Evolutionary conservation across 169 alveolate genomes (phyloP).

Genomic region (Cardiosporidium cionae): DNA sequence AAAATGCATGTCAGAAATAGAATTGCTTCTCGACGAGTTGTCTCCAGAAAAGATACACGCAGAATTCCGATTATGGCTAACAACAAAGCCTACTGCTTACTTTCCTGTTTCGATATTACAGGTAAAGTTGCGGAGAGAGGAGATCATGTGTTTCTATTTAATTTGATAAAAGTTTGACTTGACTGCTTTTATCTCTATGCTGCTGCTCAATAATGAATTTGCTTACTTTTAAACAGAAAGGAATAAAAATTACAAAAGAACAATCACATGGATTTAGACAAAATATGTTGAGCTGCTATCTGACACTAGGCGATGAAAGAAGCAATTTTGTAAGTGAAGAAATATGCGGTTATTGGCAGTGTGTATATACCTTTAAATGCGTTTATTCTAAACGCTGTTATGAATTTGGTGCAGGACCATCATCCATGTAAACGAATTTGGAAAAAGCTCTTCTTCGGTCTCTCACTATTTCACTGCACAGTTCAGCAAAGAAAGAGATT

Average conservation of each 20-base stretch:
- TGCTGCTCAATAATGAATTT: not conserved
- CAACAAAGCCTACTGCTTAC: conserved; percentile 75
- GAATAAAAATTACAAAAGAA: conserved; percentile 83
- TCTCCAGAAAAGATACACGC: conserved; percentile 14
- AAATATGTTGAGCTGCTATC: conserved; percentile 55
- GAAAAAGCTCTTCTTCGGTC: conserved; percentile 81
- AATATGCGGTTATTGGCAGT: not conserved
- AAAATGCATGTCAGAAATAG: conserved; percentile 83
- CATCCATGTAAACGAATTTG: conserved; percentile 79
- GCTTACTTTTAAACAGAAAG: conserved; percentile 52
- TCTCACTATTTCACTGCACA: conserved; percentile 86
- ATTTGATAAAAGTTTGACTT: not conserved
- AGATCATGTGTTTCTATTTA: not conserved
- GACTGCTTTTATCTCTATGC: not conserved
- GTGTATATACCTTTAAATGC: not conserved
- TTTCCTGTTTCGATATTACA: conserved; percentile 59
- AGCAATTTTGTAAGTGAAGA: not conserved
- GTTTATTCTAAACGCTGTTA: conserved; percentile 67
- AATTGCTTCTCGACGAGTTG: conserved; percentile 68
- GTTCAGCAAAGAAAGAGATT: conserved; percentile 88
- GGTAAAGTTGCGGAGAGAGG: conserved; percentile 3
- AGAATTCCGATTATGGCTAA: conserved; percentile 77
- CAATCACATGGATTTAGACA: conserved; percentile 87
- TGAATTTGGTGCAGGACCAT: conserved; percentile 72
- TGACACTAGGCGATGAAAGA: conserved; percentile 11